Base-by-base conservation (phyloP, 306 rosid species). In the Chamaecrista fasciculata region DNA sequence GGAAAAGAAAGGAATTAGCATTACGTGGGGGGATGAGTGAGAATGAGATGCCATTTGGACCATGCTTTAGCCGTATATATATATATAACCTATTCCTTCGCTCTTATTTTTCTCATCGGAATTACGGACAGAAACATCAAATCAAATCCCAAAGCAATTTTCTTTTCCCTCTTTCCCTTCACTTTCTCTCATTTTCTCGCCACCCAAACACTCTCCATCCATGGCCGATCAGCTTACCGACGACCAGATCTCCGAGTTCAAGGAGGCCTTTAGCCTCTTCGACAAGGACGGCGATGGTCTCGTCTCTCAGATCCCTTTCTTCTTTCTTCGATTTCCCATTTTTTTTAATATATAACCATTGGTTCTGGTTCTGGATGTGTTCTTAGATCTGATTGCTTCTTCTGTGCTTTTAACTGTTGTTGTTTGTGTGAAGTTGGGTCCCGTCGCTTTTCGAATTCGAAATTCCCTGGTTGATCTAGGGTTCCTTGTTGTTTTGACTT, bases 171-270 rank as follows among this genome's bases (percentile, higher is more conserved):
- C n/a, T 47, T 18, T 16, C 26, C 21, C 40, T 18, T 33, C 42
- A 24, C 31, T 9, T 39, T 44, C 73, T 24, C 49, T 43, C 16
- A 31, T 56, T 33, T 68, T 72, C 70, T 69, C 62, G 15, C 34
- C 49, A 36, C 11, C 62, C 65, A 23, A 36, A 16, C 76, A 6
- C 20, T 4, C 1, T 29, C 6, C 84, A 67, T 66, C 73, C 51
- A 88, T 88, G 95, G 95, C 95, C 36, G 95, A 88, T 76, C 95
- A 88, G 40, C 95, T 88, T 80, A 88, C 91, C 61, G 91, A 88
- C 47, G 95, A 88, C 24, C 91, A 88, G 91, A 88, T 88, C 88
- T 85, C 95, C 0, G 89, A 85, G 83, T 88, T 88, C 87, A 83
- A 88, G 84, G 95, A 88, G 49, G 95, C 95, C 49, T 88, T 88